Evolutionary conservation across 208 protist species (phyloP).

Genomic region (Trypanosoma avium): DNA sequence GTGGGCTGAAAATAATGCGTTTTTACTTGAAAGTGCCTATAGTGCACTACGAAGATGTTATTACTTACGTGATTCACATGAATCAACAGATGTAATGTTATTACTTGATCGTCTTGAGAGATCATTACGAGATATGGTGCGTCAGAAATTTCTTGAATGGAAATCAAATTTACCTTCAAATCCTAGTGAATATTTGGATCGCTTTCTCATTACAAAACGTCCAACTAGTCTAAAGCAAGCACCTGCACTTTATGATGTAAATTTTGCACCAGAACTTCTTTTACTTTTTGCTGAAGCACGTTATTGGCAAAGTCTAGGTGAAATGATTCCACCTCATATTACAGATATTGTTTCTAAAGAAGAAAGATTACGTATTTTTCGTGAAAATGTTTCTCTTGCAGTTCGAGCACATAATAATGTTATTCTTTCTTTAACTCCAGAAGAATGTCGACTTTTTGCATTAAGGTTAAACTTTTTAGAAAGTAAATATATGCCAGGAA

Average conservation of each 20-base stretch:
- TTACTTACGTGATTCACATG: conserved; percentile 78
- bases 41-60: conserved; percentile 72
- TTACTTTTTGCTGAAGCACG: conserved; percentile 94
- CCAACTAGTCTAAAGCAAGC: conserved; percentile 40
- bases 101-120: conserved; percentile 78
- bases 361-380: conserved; percentile 93
- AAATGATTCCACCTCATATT: conserved; percentile 83
- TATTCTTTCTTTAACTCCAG: conserved; percentile 78
- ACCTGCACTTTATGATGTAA: conserved; percentile 84
- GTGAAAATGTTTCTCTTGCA: conserved; percentile 95
- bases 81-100: conserved; percentile 79
- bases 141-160: conserved; percentile 81
- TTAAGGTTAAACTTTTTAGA: conserved; percentile 92
- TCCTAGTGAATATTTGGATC: conserved; percentile 85
- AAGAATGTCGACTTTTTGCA: conserved; percentile 94
- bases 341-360: conserved; percentile 88
- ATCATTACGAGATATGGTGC: conserved; percentile 81
- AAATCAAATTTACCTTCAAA: conserved; percentile 56
- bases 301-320: conserved; percentile 91
- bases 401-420: conserved; percentile 96
- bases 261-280: conserved; percentile 94
- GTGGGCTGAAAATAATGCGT: conserved; percentile 83
- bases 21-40: conserved; percentile 55
- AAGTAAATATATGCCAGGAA: conserved; percentile 88
- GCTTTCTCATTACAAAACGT: conserved; percentile 77